A percentile compares a stretch with the other conserved stretches of the same genome.
phyloP scores from a whole-genome alignment of 192 early-diverging fungal genomes.

The Phycomyces blakesleeanus region DNA sequence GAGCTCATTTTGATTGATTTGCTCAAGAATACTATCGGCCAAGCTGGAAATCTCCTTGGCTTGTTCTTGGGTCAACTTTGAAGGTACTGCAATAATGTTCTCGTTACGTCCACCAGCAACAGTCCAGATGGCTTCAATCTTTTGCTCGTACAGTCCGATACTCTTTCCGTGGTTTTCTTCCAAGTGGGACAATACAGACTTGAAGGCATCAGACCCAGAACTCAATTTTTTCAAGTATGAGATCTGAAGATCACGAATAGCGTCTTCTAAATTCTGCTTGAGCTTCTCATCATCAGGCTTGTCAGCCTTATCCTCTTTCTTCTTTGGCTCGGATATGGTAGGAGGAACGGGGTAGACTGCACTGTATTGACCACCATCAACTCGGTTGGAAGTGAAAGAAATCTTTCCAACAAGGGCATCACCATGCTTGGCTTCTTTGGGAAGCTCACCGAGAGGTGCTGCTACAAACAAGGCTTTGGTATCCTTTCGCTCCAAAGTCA shows the following conservation, averaged over 20 bases:
- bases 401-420: slow-evolving; percentile 77
- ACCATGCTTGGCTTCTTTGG: slow-evolving; percentile 71
- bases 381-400: slow-evolving; percentile 41
- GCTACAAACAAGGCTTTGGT: slow-evolving; percentile 54
- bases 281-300: slow-evolving; percentile 48
- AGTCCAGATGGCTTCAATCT: slow-evolving; percentile 50
- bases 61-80: slow-evolving; percentile 36
- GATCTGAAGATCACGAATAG: slow-evolving; percentile 75
- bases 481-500: slow-evolving; percentile 49
- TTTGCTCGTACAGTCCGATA: slow-evolving; percentile 51
- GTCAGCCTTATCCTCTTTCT: slow-evolving; percentile 29
- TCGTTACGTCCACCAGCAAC: slow-evolving; percentile 37
- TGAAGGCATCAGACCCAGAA: slow-evolving; percentile 51
- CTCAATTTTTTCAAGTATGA: slow-evolving; percentile 75
- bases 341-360: slow-evolving; percentile 51
- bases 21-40: slow-evolving; percentile 54
- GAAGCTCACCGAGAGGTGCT: slow-evolving; percentile 48
- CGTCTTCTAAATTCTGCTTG: slow-evolving; percentile 56
- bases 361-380: slow-evolving; percentile 46
- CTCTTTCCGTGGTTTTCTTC: slow-evolving; percentile 57
- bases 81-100: slow-evolving; percentile 35
- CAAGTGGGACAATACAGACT: slow-evolving; percentile 52
- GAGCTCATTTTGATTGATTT: slow-evolving; percentile 60
- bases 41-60: slow-evolving; percentile 48
- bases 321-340: slow-evolving; percentile 42